These are phyloP conservation scores for Strigomonas culicis DNA, from an alignment of 208 protist species.

Conservation along the genomic window DNA sequence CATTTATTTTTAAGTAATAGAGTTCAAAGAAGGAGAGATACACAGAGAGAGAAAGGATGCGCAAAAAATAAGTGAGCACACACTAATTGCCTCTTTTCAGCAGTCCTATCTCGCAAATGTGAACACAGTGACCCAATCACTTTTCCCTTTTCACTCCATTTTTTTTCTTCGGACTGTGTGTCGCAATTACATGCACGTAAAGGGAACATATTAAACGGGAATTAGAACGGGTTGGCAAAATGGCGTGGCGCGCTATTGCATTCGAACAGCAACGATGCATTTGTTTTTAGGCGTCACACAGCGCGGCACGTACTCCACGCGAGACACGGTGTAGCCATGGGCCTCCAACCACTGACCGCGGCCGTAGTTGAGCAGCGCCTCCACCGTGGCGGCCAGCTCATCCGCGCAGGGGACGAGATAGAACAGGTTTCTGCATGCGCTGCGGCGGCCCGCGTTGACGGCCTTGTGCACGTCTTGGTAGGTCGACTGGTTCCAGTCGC, in stretches of 20 bases:
- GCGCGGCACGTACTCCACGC: slow-evolving; percentile 62
- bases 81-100: too few relatives aligned
- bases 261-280: slow-evolving; percentile 50
- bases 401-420: slow-evolving; percentile 44
- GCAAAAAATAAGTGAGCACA: background rate
- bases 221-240: too few relatives aligned
- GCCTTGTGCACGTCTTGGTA: slow-evolving; percentile 28
- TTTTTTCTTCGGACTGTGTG: background rate
- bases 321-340: slow-evolving; percentile 37
- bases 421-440: slow-evolving; percentile 23
- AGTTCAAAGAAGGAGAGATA: slow-evolving; percentile 7
- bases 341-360: slow-evolving; percentile 53
- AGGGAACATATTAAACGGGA: too few relatives aligned
- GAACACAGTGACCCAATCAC: too few relatives aligned
- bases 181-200: too few relatives aligned
- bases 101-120: too few relatives aligned
- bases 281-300: slow-evolving; percentile 82
- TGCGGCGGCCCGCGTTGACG: background rate
- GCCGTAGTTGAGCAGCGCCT: slow-evolving; percentile 62
- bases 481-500: slow-evolving; percentile 65
- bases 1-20: slow-evolving; percentile 2
- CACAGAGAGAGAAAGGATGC: background rate
- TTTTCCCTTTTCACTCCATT: too few relatives aligned
- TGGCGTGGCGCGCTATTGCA: too few relatives aligned
- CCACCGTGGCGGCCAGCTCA: slow-evolving; percentile 38